Conservation (phyloP, 768 basidiomycete species). For the Kwoniella heveanensis region DNA sequence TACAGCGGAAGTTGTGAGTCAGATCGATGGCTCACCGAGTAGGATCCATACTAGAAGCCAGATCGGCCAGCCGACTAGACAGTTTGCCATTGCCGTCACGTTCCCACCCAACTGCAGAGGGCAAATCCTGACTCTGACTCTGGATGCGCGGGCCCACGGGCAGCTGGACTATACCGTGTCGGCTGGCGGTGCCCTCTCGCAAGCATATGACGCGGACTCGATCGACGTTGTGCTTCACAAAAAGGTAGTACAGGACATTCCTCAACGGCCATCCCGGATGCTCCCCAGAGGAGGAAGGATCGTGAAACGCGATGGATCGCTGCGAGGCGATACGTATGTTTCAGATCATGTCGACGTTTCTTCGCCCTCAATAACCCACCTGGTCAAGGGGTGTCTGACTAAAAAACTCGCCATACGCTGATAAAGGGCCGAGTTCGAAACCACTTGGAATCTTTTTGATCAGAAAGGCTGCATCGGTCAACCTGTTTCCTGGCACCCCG, state of each 20-base stretch:
- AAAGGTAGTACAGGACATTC: constrained; percentile 83
- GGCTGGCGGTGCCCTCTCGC: constrained; percentile 59
- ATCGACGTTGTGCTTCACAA: constrained; percentile 61
- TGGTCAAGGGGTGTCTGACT: background rate
- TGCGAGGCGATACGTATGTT: too few relatives aligned
- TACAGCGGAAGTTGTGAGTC: too few relatives aligned
- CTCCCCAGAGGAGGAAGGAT: constrained; percentile 75
- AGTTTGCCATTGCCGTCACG: constrained; percentile 85
- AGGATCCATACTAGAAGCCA: constrained; percentile 97
- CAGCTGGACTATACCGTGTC: constrained; percentile 3
- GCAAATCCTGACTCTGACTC: too few relatives aligned
- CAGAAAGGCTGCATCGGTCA: too few relatives aligned
- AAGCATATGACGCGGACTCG: constrained; percentile 71
- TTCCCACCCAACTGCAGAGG: constrained; percentile 90
- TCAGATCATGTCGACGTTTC: too few relatives aligned
- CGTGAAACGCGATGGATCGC: constrained; percentile 70
- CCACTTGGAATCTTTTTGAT: constrained; percentile 24
- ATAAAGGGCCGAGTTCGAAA: constrained; percentile 18
- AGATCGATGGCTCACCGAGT: constrained; percentile 69
- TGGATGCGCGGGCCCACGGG: background rate
- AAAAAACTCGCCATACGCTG: constrained; percentile 60
- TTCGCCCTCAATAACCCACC: background rate
- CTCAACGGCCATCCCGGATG: constrained; percentile 92
- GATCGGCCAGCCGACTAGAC: constrained; percentile 80
- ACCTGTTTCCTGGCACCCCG: too few relatives aligned